Conservation (phyloP, 495 filamentous ascomycete species). For the Filosporella fistucella region DNA sequence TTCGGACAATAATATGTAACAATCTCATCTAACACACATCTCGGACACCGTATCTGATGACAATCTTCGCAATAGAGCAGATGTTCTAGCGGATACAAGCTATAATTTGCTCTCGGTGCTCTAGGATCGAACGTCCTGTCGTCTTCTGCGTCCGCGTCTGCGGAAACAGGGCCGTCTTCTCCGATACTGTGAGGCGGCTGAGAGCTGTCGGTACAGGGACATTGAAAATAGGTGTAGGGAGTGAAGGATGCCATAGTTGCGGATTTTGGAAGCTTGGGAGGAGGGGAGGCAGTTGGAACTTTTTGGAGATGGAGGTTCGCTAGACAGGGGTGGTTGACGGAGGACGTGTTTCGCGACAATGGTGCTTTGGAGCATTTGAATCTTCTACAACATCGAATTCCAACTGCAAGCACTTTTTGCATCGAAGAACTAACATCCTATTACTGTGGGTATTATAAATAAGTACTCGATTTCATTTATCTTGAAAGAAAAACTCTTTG, state of each 20-base stretch:
- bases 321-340: constrained; percentile 8
- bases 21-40: constrained; percentile 89
- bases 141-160: constrained; percentile 59
- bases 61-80: constrained; percentile 96
- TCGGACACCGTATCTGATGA: constrained; percentile 87
- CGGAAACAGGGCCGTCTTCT: constrained; percentile 29
- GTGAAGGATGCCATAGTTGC: constrained; percentile 66
- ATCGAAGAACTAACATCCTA: too few relatives aligned
- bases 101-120: constrained; percentile 77
- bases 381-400: too few relatives aligned
- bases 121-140: constrained; percentile 83
- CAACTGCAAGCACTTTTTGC: too few relatives aligned
- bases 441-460: too few relatives aligned
- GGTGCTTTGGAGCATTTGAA: too few relatives aligned
- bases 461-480: too few relatives aligned
- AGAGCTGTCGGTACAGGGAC: constrained; percentile 72
- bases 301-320: constrained; percentile 15
- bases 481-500: too few relatives aligned
- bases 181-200: constrained; percentile 35
- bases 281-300: neutral
- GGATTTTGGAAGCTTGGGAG: neutral
- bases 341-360: neutral
- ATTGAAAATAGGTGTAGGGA: constrained; percentile 89
- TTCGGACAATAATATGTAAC: constrained; percentile 93
- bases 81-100: constrained; percentile 89